These are phyloP conservation scores for Mycena leptocephala DNA, from an alignment of 768 basidiomycete species.

Conservation along the genomic window DNA sequence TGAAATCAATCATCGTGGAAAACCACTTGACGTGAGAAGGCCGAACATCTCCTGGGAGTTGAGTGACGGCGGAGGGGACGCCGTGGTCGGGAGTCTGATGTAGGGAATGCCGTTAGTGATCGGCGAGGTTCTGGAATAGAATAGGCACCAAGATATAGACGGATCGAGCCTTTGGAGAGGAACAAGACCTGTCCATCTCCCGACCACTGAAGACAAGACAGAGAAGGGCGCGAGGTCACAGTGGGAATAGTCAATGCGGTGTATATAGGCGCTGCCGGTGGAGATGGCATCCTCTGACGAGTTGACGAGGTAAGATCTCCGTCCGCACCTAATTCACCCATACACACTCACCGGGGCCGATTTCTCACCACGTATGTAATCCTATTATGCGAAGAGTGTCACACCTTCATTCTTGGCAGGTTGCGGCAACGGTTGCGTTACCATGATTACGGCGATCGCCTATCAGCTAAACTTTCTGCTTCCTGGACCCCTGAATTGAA, in stretches of 20 bases:
- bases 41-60: constrained; percentile 43
- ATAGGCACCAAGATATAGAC: constrained; percentile 72
- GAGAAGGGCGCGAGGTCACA: constrained; percentile 73
- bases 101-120: constrained; percentile 24
- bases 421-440: too few relatives aligned
- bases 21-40: constrained; percentile 56
- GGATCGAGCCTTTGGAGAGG: constrained; percentile 74
- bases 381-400: too few relatives aligned
- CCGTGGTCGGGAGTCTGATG: constrained; percentile 78
- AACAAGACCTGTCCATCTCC: constrained; percentile 82
- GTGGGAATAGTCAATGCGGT: constrained; percentile 75
- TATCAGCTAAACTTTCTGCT: too few relatives aligned
- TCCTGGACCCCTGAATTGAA: too few relatives aligned
- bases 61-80: constrained; percentile 48
- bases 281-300: background rate
- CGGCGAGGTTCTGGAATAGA: background rate
- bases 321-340: background rate
- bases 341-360: background rate
- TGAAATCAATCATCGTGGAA: constrained; percentile 67
- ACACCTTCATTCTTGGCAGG: too few relatives aligned
- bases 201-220: constrained; percentile 80
- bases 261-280: constrained; percentile 48
- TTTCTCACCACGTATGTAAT: too few relatives aligned
- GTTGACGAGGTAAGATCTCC: background rate
- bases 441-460: too few relatives aligned